phyloP scores from a whole-genome alignment of 2,329 filamentous ascomycete genomes.

The Penicillium sp. region DNA sequence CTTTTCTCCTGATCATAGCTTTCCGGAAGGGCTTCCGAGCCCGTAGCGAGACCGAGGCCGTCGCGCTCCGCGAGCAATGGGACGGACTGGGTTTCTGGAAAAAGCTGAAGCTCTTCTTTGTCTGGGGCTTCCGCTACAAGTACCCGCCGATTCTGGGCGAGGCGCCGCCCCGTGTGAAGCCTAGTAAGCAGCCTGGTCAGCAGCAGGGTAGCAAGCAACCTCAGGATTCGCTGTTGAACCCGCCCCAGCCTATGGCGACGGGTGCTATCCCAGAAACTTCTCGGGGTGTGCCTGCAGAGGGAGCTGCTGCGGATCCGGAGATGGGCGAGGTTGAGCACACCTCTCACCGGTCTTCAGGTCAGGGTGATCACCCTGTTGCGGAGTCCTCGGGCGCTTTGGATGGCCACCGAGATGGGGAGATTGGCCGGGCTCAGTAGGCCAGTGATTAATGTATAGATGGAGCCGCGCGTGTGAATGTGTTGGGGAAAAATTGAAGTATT shows the following conservation, averaged over 20 bases:
- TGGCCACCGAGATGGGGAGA: constrained; percentile 2
- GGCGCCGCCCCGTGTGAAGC: constrained; percentile 22
- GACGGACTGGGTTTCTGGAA: constrained; percentile 24
- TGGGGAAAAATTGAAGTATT: neutral
- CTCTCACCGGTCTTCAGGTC: neutral
- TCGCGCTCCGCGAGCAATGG: constrained; percentile 27
- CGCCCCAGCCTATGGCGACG: constrained; percentile 4
- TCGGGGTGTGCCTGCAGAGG: neutral
- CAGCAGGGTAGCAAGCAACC: constrained; percentile 4
- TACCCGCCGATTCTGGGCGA: constrained; percentile 32
- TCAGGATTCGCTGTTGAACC: constrained; percentile 7
- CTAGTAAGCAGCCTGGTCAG: constrained; percentile 22
- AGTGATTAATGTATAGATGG: neutral
- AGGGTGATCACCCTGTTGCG: neutral
- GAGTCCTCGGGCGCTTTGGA: constrained; percentile 5
- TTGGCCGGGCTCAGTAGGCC: constrained; percentile 12
- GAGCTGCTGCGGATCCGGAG: constrained; percentile 9
- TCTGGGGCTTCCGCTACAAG: constrained; percentile 31
- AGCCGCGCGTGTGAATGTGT: neutral
- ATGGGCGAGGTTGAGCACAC: constrained; percentile 1
- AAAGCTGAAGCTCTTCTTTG: constrained; percentile 27
- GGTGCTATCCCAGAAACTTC: neutral
- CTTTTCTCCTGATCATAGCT: constrained; percentile 12
- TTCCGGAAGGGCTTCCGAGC: constrained; percentile 31
- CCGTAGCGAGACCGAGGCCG: constrained; percentile 27